Conservation (phyloP, 2,329 filamentous ascomycete species). For the Beauveria brongniartii region DNA sequence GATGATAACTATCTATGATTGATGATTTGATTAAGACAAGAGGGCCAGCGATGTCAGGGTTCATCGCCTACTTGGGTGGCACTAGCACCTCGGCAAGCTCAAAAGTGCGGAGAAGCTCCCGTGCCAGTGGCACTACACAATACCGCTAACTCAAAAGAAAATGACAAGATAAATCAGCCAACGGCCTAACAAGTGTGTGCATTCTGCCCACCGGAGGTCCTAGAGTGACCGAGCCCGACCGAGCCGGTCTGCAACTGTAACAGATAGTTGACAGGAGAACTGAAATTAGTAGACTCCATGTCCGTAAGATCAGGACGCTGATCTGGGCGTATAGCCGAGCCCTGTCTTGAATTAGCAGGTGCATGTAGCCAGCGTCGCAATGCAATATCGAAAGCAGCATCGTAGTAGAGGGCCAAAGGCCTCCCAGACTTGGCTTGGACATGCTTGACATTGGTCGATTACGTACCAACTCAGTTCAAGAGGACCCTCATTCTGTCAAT, state of each 20-base stretch:
- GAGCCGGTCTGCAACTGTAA: neutral
- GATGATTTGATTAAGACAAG: neutral
- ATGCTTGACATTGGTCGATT: too few relatives aligned
- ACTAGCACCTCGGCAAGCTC: conserved; percentile 10
- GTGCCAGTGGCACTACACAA: neutral
- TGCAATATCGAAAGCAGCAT: too few relatives aligned
- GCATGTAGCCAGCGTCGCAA: too few relatives aligned
- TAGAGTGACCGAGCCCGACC: neutral
- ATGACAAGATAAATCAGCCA: neutral
- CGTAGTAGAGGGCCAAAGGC: too few relatives aligned
- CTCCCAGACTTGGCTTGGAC: too few relatives aligned
- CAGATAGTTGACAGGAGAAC: too few relatives aligned
- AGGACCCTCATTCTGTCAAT: too few relatives aligned
- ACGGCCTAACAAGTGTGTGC: neutral
- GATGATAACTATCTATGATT: neutral
- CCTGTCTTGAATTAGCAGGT: too few relatives aligned
- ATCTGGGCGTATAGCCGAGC: neutral
- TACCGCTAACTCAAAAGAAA: neutral
- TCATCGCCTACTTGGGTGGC: neutral
- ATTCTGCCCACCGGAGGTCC: neutral
- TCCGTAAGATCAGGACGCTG: neutral
- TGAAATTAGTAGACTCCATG: too few relatives aligned
- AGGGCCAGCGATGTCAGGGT: neutral
- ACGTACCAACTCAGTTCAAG: too few relatives aligned
- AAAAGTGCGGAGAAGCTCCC: conserved; percentile 10